phyloP scores from a whole-genome alignment of 176 grass and related monocot species.

The Alopecurus myosuroides region DNA sequence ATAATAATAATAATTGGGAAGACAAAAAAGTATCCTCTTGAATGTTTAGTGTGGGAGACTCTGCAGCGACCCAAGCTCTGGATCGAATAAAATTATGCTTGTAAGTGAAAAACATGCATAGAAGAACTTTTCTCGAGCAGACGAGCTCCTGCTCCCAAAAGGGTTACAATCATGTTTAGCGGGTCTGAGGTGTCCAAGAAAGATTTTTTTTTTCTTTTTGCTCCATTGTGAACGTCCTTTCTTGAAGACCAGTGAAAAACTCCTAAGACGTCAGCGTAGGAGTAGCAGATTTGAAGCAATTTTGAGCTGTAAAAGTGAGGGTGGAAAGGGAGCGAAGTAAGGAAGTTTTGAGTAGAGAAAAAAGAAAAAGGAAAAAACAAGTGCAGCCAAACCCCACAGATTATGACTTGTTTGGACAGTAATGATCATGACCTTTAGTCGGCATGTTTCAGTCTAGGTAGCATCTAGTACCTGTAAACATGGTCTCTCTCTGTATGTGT shows the following conservation, averaged over 20 bases:
- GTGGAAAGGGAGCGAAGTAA: conserved; percentile 26
- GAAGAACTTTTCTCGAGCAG: background rate
- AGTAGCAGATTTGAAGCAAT: conserved; percentile 28
- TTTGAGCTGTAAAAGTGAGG: conserved; percentile 15
- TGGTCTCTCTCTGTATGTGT: background rate
- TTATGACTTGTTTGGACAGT: conserved; percentile 33
- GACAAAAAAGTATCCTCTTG: background rate
- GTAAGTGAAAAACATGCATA: background rate
- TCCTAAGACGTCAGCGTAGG: background rate
- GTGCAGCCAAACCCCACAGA: conserved; percentile 4
- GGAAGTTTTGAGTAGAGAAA: conserved; percentile 13
- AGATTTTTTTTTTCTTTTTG: background rate
- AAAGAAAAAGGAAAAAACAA: background rate
- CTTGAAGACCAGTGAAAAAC: conserved; percentile 11
- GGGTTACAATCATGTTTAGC: background rate
- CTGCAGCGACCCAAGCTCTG: too few species aligned
- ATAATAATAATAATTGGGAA: background rate
- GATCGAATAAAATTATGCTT: background rate
- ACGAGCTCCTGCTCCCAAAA: background rate
- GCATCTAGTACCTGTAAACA: background rate
- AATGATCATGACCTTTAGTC: conserved; percentile 12
- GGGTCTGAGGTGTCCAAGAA: background rate
- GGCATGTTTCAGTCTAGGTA: conserved; percentile 29
- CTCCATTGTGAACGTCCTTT: conserved; percentile 14
- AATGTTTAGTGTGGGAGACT: background rate